phyloP scores from a whole-genome alignment of 2,329 filamentous ascomycete genomes.

The Tolypocladium tundrense region DNA sequence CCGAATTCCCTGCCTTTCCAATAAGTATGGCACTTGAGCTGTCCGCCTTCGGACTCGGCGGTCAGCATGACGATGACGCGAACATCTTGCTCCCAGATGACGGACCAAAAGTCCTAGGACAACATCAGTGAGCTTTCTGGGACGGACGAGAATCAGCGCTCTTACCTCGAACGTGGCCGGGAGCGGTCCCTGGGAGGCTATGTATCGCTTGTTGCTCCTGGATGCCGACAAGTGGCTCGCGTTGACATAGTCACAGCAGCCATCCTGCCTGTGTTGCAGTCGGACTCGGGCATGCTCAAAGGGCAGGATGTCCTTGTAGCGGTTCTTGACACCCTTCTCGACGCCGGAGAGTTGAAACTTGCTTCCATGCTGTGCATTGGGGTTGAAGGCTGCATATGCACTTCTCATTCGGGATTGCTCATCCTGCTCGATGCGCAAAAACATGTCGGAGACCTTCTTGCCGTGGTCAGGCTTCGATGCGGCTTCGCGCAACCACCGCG shows the following conservation, averaged over 20 bases:
- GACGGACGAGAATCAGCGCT: slow-evolving; percentile 19
- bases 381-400: slow-evolving; percentile 45
- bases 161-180: slow-evolving; percentile 83
- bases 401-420: slow-evolving; percentile 92
- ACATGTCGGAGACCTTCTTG: slow-evolving; percentile 71
- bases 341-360: slow-evolving; percentile 75
- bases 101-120: slow-evolving; percentile 86
- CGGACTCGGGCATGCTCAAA: slow-evolving; percentile 90
- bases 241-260: slow-evolving; percentile 88
- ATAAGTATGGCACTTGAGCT: slow-evolving; percentile 90
- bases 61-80: slow-evolving; percentile 95
- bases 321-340: slow-evolving; percentile 89
- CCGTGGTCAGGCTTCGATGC: slow-evolving; percentile 60
- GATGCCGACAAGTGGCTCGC: slow-evolving; percentile 76
- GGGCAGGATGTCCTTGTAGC: slow-evolving; percentile 95
- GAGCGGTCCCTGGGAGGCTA: slow-evolving; percentile 88
- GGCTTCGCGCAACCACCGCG: slow-evolving; percentile 66
- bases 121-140: slow-evolving; percentile 14
- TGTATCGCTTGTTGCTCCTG: slow-evolving; percentile 83
- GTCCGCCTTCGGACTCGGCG: slow-evolving; percentile 84
- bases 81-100: slow-evolving; percentile 94
- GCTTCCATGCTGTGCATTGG: slow-evolving; percentile 17
- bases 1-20: slow-evolving; percentile 79
- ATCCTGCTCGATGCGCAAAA: slow-evolving; percentile 70
- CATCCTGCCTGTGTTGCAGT: slow-evolving; percentile 54